These are phyloP conservation scores for Sphaerulina vaccinii DNA, from an alignment of 2,329 filamentous ascomycete species.

Conservation along the genomic window DNA sequence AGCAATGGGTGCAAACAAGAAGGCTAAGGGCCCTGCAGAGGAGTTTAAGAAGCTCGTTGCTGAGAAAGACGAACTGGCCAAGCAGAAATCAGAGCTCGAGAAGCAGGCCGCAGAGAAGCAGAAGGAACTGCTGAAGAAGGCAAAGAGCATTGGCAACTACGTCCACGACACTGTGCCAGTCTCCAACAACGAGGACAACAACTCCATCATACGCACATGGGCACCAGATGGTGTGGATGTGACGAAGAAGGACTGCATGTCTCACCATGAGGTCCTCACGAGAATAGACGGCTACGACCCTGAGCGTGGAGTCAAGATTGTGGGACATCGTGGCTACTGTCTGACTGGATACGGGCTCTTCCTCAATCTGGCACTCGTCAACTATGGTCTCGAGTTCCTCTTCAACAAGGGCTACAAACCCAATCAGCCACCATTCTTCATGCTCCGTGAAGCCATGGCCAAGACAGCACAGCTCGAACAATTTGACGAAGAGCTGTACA, in stretches of 20 bases:
- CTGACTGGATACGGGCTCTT: slow-evolving; percentile 86
- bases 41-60: slow-evolving; percentile 75
- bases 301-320: slow-evolving; percentile 88
- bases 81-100: slow-evolving; percentile 77
- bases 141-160: slow-evolving; percentile 83
- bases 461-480: slow-evolving; percentile 97
- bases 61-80: slow-evolving; percentile 74
- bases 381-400: slow-evolving; percentile 91
- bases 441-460: slow-evolving; percentile 93
- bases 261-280: slow-evolving; percentile 90
- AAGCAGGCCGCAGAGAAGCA: slow-evolving; percentile 76
- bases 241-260: slow-evolving; percentile 75
- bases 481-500: slow-evolving; percentile 98
- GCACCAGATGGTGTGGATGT: slow-evolving; percentile 70
- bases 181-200: slow-evolving; percentile 81
- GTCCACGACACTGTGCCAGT: slow-evolving; percentile 86
- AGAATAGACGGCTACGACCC: slow-evolving; percentile 89
- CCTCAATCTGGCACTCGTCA: slow-evolving; percentile 88
- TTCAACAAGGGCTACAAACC: slow-evolving; percentile 62
- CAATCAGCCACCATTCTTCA: slow-evolving; percentile 82
- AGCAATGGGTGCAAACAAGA: slow-evolving; percentile 87
- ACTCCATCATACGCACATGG: slow-evolving; percentile 75
- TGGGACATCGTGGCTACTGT: slow-evolving; percentile 93
- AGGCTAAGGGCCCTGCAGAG: slow-evolving; percentile 85
- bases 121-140: slow-evolving; percentile 68